A percentile compares a stretch with the other conserved stretches of the same genome.
Evolutionary conservation across 202 grass and related monocot genomes (phyloP).

Genomic region (Alloteropsis angusta): DNA sequence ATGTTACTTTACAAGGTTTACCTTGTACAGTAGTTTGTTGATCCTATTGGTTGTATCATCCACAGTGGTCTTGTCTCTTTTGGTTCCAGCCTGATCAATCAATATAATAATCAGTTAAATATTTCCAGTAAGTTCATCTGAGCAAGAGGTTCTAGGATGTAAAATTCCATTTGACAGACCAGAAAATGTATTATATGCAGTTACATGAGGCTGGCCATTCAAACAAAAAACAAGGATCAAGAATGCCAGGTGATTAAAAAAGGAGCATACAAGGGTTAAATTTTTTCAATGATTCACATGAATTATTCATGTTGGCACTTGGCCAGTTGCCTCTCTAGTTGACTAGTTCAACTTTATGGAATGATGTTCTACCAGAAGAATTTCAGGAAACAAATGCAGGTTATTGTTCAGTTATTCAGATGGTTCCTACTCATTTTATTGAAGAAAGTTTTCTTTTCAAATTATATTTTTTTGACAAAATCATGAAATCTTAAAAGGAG

Average conservation of each 20-base stretch:
- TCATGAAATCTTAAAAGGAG: background rate
- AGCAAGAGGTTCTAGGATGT: background rate
- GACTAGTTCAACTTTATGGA: background rate
- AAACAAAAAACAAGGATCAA: background rate
- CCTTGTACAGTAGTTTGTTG: conserved; percentile 89
- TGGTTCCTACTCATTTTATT: background rate
- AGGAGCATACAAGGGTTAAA: background rate
- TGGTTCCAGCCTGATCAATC: conserved; percentile 71
- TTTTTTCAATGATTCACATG: background rate
- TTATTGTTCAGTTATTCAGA: background rate
- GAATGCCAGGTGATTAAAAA: background rate
- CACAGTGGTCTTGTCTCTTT: conserved; percentile 54
- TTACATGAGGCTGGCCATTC: background rate
- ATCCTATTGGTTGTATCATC: conserved; percentile 82
- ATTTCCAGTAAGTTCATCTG: background rate
- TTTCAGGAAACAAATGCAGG: background rate
- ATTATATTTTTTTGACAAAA: background rate
- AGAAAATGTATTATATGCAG: background rate
- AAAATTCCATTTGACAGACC: background rate
- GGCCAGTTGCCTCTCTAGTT: background rate
- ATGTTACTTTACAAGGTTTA: conserved; percentile 27
- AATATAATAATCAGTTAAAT: conserved; percentile 12
- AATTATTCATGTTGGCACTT: background rate
- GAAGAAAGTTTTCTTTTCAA: background rate
- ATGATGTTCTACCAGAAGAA: background rate